Conservation (phyloP, 495 filamentous ascomycete species). For the Articulospora tetracladia region DNA sequence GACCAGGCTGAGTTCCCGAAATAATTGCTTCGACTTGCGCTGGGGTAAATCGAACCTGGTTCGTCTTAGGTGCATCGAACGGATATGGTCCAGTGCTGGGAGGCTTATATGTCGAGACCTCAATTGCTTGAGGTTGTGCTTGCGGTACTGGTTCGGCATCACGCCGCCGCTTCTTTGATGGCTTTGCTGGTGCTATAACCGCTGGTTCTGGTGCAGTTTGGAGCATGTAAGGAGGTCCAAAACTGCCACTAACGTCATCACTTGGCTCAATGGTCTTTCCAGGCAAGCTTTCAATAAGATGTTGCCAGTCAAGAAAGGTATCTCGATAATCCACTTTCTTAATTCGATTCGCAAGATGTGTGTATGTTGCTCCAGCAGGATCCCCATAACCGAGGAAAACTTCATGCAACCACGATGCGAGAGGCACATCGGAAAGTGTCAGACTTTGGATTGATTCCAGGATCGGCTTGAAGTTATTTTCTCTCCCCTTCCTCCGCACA, state of each 20-base stretch:
- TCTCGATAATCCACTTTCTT: conserved; percentile 83
- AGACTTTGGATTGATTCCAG: conserved; percentile 87
- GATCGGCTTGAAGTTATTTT: conserved; percentile 97
- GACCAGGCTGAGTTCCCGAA: conserved; percentile 89
- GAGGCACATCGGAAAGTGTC: conserved; percentile 76
- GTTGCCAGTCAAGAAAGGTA: conserved; percentile 93
- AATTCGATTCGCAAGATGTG: conserved; percentile 73
- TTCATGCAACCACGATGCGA: conserved; percentile 91
- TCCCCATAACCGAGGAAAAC: conserved; percentile 97
- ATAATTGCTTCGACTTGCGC: conserved; percentile 88
- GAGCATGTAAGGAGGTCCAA: conserved; percentile 83
- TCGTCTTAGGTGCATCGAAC: conserved; percentile 79
- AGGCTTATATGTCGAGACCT: conserved; percentile 88
- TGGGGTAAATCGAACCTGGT: conserved; percentile 83
- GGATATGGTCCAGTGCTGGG: conserved; percentile 91
- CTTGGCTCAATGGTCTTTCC: conserved; percentile 78
- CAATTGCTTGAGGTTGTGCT: conserved; percentile 58
- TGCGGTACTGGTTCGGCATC: conserved; percentile 61
- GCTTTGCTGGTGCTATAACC: conserved; percentile 42
- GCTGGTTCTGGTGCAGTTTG: conserved; percentile 51
- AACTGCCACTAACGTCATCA: conserved; percentile 65
- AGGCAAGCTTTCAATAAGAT: conserved; percentile 83
- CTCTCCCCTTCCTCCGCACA: conserved; percentile 76
- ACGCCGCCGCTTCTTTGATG: conserved; percentile 77
- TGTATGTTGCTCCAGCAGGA: conserved; percentile 81